These are phyloP conservation scores for Globisporangium alternatum DNA, from an alignment of 352 stramenopile species.

Conservation along the genomic window DNA sequence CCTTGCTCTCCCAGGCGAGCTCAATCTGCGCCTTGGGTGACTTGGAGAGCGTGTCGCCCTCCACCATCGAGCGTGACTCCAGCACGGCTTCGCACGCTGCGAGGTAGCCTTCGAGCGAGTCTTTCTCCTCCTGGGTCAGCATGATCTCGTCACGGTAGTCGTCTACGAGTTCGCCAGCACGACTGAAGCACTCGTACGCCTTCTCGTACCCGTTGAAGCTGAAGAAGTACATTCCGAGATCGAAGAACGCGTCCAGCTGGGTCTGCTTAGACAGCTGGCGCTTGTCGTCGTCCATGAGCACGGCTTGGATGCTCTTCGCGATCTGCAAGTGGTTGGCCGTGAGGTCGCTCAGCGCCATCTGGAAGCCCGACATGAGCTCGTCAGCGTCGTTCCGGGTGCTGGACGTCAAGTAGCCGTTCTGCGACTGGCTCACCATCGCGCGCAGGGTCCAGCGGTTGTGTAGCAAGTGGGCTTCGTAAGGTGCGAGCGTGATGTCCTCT, in stretches of 20 bases:
- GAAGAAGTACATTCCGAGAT: conserved; percentile 75
- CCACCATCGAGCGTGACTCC: conserved; percentile 36
- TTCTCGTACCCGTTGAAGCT: conserved; percentile 74
- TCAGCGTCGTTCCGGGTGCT: conserved; percentile 65
- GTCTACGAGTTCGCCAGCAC: conserved; percentile 52
- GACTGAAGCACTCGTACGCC: conserved; percentile 72
- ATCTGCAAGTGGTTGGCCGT: conserved; percentile 56
- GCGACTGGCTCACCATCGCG: conserved; percentile 60
- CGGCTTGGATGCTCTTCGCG: conserved; percentile 55
- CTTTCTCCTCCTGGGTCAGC: conserved; percentile 26
- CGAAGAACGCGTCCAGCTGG: conserved; percentile 62
- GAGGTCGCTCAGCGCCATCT: conserved; percentile 66
- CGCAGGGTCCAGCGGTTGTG: conserved; percentile 80
- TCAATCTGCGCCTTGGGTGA: conserved; percentile 39
- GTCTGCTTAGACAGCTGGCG: conserved; percentile 35
- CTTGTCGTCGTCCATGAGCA: conserved; percentile 43
- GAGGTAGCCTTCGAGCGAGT: conserved; percentile 64
- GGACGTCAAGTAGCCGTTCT: conserved; percentile 69
- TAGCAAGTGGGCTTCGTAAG: conserved; percentile 54
- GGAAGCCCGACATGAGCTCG: conserved; percentile 58
- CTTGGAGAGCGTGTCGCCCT: conserved; percentile 30
- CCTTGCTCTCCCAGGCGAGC: conserved; percentile 39
- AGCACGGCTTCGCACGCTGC: conserved; percentile 67
- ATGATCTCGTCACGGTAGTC: conserved; percentile 25
- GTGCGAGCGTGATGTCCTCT: conserved; percentile 29